Conservation (phyloP, 2,329 filamentous ascomycete genomes). For the Lachnellula cervina region DNA sequence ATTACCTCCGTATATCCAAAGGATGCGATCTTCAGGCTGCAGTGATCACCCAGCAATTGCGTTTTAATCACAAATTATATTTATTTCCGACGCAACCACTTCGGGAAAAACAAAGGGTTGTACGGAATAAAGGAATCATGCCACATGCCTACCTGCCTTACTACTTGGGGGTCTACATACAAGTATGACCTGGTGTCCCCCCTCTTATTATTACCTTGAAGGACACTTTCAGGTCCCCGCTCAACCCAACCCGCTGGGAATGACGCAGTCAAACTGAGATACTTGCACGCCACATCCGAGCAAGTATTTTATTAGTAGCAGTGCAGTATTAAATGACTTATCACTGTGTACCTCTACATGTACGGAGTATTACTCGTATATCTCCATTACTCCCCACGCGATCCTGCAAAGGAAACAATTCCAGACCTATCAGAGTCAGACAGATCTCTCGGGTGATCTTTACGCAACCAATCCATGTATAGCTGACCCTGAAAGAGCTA, state of each 20-base stretch:
- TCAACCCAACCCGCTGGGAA: not conserved
- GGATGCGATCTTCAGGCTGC: not conserved
- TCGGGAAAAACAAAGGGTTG: no score
- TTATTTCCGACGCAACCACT: no score
- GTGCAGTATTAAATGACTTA: no score
- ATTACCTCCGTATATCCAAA: not conserved
- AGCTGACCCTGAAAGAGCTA: not conserved
- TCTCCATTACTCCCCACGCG: not conserved
- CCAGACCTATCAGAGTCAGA: not conserved
- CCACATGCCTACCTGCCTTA: no score
- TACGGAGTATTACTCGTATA: not conserved
- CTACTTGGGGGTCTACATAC: no score
- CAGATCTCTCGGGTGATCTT: slow-evolving; percentile 15
- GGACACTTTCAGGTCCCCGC: not conserved
- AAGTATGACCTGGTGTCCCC: not conserved
- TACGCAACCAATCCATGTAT: not conserved
- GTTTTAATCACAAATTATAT: not conserved
- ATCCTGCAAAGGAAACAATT: not conserved
- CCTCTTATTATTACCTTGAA: not conserved
- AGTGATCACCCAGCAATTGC: not conserved
- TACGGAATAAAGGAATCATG: no score
- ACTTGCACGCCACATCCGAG: not conserved
- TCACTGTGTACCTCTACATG: no score
- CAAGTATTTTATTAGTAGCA: no score
- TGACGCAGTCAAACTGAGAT: not conserved